Percentiles rank a stretch among this genome's conserved stretches.
Evolutionary conservation across 2,329 filamentous ascomycete species (phyloP).

Genomic region (Huntiella decipiens): DNA sequence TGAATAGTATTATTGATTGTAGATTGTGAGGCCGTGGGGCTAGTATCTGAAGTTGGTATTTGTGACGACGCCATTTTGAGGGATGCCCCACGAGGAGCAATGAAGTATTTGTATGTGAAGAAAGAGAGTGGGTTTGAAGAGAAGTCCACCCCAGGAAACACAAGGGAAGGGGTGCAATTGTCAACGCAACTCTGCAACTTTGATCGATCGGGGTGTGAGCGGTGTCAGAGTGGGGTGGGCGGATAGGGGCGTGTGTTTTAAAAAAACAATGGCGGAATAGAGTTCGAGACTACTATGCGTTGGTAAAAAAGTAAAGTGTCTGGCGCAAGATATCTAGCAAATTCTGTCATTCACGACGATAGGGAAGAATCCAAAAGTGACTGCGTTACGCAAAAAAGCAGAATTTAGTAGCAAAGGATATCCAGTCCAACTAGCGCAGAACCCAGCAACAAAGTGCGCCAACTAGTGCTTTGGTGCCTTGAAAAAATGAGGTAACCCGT

Average conservation of each 20-base stretch:
- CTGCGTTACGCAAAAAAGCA: slow-evolving; percentile 7
- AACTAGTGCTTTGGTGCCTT: not conserved
- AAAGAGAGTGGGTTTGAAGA: not conserved
- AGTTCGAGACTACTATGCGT: not conserved
- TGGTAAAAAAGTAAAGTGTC: slow-evolving; percentile 5
- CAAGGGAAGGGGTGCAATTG: slow-evolving; percentile 1
- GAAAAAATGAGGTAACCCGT: not conserved
- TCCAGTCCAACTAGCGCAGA: not conserved
- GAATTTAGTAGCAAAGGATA: not conserved
- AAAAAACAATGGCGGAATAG: not conserved
- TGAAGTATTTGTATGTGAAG: not conserved
- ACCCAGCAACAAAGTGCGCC: not conserved
- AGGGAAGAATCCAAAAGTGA: not conserved
- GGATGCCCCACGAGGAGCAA: not conserved
- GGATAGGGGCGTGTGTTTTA: not conserved
- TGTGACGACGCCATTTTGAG: not conserved
- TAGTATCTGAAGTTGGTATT: not conserved
- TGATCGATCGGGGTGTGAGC: not conserved
- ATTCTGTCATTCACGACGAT: slow-evolving; percentile 9
- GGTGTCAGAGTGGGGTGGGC: not conserved
- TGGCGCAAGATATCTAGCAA: slow-evolving; percentile 9
- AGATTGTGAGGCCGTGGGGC: not conserved
- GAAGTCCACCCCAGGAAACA: not conserved
- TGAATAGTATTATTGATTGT: slow-evolving; percentile 1
- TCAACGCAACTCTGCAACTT: not conserved